These are phyloP conservation scores for Pachysandra terminalis DNA, from an alignment of 164 flowering plant genomes.

Conservation along the genomic window DNA sequence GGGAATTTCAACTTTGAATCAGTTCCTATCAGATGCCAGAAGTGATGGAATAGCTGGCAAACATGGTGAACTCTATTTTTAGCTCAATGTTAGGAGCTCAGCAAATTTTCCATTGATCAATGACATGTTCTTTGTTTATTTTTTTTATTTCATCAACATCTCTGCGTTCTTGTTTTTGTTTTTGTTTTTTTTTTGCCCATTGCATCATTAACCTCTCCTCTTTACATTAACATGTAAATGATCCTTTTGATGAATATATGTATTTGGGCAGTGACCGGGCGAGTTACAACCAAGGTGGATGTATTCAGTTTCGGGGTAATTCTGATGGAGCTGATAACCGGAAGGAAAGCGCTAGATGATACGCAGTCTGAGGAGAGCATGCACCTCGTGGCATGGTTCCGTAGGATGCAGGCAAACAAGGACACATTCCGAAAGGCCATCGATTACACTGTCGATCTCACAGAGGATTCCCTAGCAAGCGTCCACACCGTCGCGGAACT, in stretches of 20 bases:
- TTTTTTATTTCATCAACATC: not conserved
- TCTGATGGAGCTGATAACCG: constrained; percentile 85
- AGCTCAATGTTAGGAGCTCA: too few species aligned
- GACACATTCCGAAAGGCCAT: constrained; percentile 60
- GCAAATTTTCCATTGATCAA: too few species aligned
- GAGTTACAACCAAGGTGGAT: constrained; percentile 84
- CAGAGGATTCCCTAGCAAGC: constrained; percentile 62
- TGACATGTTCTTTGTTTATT: too few species aligned
- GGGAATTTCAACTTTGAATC: too few species aligned
- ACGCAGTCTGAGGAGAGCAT: constrained; percentile 68
- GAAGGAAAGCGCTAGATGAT: constrained; percentile 81
- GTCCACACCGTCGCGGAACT: constrained; percentile 70
- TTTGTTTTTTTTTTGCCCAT: too few species aligned
- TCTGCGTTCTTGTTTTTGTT: too few species aligned
- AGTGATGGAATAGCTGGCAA: too few species aligned
- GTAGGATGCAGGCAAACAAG: constrained; percentile 58
- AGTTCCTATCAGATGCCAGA: too few species aligned
- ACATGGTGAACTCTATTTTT: too few species aligned
- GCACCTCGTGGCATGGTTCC: constrained; percentile 89
- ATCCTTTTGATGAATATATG: not conserved
- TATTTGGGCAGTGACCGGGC: constrained; percentile 70
- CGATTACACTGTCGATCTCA: constrained; percentile 53
- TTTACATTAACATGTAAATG: not conserved
- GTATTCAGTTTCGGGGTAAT: constrained; percentile 95
- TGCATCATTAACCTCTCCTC: too few species aligned